Base-by-base conservation (phyloP, 139 green algal species). In the Coccomyxa sp. region DNA sequence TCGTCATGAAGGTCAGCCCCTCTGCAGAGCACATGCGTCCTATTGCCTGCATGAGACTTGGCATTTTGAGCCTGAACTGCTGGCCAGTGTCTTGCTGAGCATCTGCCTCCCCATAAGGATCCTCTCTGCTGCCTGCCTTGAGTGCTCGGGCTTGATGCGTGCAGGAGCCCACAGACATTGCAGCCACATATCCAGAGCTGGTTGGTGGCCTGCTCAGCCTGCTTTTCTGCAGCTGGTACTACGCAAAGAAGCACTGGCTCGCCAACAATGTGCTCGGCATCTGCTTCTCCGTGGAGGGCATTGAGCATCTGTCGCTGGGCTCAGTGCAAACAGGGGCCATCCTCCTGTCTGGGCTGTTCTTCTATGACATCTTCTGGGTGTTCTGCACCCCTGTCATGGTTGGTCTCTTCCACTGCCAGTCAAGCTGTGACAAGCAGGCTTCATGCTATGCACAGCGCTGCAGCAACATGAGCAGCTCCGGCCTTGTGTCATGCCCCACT, bases 291-390 rank as follows among this genome's bases (percentile, higher is more conserved):
- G 80, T 99, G 12, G 89, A 97, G 76, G 96, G 97, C 34, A 97
- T 99, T 16, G 96, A 99, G 86, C 92, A 96, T 80, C 87, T 99
- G 10, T 94, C 88, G 8, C 85, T 99, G 7, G 96, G 95, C 0
- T 70, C 84, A 35, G 80, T 91, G 27, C 76, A 73, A 18, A 87
- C 83, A 72, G 95, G 94, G 4, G 79, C 81, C 55, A 98, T 99
- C 81, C 87, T 99, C 29, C 86, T 99, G 10, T 84, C 81, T 10
- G 94, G 95, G 0, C 84, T 98, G 9, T 98, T 98, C 81, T 91
- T 98, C 40, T 98, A 98, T 74, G 96, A 99, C 89, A 96, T 99
- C 78, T 99, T 99, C 84, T 99, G 96, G 96, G 96, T 82, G 31
- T 99, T 99, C 88, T 98, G 84, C 86, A 99, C 96, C 0, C 96